Percentiles rank a stretch among this genome's conserved stretches.
phyloP scores from a whole-genome alignment of 306 rosid genomes.

The Gastrolobium villosum region DNA sequence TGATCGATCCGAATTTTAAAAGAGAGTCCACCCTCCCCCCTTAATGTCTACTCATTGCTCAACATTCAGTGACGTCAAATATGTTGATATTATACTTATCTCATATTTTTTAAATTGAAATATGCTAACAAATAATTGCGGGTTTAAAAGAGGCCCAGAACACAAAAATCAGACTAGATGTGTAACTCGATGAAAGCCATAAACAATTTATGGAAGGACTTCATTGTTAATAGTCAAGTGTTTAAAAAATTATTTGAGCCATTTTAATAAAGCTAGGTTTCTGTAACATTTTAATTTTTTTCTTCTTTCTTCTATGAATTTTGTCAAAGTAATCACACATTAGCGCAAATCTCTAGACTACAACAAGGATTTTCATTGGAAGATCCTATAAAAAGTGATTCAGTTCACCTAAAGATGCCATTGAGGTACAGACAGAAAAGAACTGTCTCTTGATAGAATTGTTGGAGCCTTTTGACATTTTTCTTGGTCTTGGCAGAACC shows the following conservation, averaged over 20 bases:
- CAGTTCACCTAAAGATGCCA: conserved; percentile 43
- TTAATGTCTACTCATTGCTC: no score
- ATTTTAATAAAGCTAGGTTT: background rate
- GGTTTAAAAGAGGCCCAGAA: background rate
- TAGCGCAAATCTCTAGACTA: conserved; percentile 34
- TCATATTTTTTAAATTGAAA: background rate
- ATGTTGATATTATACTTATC: no score
- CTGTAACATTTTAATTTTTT: background rate
- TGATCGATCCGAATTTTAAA: no score
- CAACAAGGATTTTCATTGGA: conserved; percentile 34
- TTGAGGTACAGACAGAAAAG: conserved; percentile 45
- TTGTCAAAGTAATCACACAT: conserved; percentile 10
- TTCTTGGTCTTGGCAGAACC: conserved; percentile 26
- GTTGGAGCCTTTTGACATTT: conserved; percentile 48
- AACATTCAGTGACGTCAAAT: background rate
- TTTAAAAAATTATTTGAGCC: background rate
- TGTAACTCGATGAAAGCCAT: background rate
- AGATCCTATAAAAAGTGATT: conserved; percentile 38
- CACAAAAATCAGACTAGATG: background rate
- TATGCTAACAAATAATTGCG: background rate
- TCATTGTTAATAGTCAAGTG: background rate
- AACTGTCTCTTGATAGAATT: conserved; percentile 40
- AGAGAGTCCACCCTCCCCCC: no score
- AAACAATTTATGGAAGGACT: background rate
- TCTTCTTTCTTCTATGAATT: background rate